A percentile compares a stretch with the other conserved stretches of the same genome.
Evolutionary conservation across 495 filamentous ascomycete genomes (phyloP).

Genomic region (Hyphodiscus hymeniophilus): DNA sequence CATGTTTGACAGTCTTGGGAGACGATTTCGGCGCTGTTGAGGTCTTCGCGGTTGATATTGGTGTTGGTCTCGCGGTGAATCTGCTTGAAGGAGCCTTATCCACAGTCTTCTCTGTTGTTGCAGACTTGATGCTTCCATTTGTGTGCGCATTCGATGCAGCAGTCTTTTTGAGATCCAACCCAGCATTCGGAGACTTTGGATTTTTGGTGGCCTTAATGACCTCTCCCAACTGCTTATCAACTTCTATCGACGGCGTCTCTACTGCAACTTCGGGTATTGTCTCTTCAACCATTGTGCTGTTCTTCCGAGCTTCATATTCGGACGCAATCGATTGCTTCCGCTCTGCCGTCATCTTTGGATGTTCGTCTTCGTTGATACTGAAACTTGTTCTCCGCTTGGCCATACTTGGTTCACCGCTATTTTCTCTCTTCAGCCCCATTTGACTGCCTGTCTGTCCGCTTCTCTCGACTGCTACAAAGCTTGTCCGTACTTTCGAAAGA

Average conservation of each 20-base stretch:
- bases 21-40: conserved; percentile 25
- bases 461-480: conserved; percentile 72
- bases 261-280: conserved; percentile 18
- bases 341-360: conserved; percentile 11
- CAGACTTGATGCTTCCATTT: conserved; percentile 20
- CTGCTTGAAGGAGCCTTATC: conserved; percentile 24
- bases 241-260: conserved; percentile 14
- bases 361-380: conserved; percentile 18
- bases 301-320: conserved; percentile 12
- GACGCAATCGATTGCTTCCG: conserved; percentile 12
- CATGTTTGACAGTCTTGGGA: conserved; percentile 21
- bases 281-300: conserved; percentile 9
- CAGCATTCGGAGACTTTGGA: conserved; percentile 1
- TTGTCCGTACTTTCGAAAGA: conserved; percentile 72
- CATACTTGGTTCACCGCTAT: conserved; percentile 18
- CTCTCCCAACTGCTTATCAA: conserved; percentile 15
- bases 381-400: conserved; percentile 19
- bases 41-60: conserved; percentile 31
- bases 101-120: conserved; percentile 20
- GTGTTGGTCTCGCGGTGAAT: conserved; percentile 34
- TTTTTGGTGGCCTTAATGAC: not conserved
- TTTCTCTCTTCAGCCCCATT: conserved; percentile 19
- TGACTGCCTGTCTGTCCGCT: conserved; percentile 40
- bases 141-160: conserved; percentile 11
- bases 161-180: conserved; percentile 11